Conservation (phyloP, 139 green algal species). For the Chlorella sp. region DNA sequence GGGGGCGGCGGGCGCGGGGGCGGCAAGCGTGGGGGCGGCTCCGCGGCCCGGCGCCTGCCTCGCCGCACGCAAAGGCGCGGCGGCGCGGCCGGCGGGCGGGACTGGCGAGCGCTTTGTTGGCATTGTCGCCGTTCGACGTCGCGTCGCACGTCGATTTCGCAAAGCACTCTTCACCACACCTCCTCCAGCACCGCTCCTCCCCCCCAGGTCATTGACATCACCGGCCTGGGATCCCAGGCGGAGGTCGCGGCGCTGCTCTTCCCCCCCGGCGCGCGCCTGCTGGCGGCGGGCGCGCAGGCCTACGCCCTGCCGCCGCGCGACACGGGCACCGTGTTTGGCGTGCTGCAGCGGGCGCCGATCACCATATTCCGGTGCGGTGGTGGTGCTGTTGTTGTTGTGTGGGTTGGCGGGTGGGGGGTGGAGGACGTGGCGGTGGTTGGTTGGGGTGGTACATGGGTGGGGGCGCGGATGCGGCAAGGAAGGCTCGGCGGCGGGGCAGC, state of each 20-base stretch:
- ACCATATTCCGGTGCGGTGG: constrained; percentile 15
- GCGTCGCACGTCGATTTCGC: too few relatives aligned
- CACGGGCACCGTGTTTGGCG: constrained; percentile 33
- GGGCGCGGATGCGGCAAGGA: neutral
- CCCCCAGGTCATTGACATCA: constrained; percentile 39
- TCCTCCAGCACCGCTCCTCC: too few relatives aligned
- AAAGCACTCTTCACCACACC: too few relatives aligned
- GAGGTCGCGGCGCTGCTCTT: constrained; percentile 39
- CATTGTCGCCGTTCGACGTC: too few relatives aligned
- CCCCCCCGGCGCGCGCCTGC: constrained; percentile 22
- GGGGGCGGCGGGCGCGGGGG: too few relatives aligned
- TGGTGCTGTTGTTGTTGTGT: neutral
- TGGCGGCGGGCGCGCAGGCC: neutral
- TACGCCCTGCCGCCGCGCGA: constrained; percentile 27
- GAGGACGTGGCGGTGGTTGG: neutral
- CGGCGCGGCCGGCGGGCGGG: too few relatives aligned
- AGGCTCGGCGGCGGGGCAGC: neutral
- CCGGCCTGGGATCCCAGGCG: constrained; percentile 20
- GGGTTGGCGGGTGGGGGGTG: neutral
- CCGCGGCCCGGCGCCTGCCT: too few relatives aligned
- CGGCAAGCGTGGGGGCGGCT: too few relatives aligned
- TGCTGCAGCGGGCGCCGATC: constrained; percentile 35
- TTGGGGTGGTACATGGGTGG: neutral
- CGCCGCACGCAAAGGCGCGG: too few relatives aligned
- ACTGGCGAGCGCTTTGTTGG: too few relatives aligned